Evolutionary conservation across 2,329 filamentous ascomycete genomes (phyloP), one percentile per base, ranked within the genome.

Genomic region (Penicillium corylophilum): DNA sequence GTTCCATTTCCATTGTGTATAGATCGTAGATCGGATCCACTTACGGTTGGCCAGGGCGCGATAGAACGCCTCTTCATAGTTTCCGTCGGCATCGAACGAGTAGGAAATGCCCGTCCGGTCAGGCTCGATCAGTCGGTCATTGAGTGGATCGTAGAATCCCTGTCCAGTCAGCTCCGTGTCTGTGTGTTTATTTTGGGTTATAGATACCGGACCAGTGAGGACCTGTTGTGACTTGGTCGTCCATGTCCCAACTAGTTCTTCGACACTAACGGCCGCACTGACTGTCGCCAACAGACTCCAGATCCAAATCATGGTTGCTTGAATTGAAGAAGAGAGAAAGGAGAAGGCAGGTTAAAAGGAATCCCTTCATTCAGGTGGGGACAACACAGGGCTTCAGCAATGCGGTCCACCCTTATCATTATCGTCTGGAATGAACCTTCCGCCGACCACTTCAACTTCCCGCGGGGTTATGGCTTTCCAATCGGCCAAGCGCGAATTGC

Each of bases 401-500:
- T 55, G 36, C 57, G 53, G 47, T 54, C 56, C 55, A 55, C 50
- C 47, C 51, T 57, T 59, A 61, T 61, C 58, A 44, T 50, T 60
- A 54, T 57, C 56, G 45, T 6, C 42, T 48, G 56, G 51, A 57
- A 59, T 55, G 54, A 47, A 48, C 23, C 38, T 51, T 36, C 31
- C 41, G 16, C 38, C 28, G 33, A 41, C 45, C 43, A 48, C 54
- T 54, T 57, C 45, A 45, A 48, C 54, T 54, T 59, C 53, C 57
- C 52, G 50, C 52, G 50, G 53, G 47, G 44, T 48, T 54, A 85
- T 84, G 79, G 74, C 81, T 46, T 72, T 91, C 49, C 79, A 79
- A 57, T 77, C 80, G 51, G 85, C 88, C 40, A 96, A 96, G 75
- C 86, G 87, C 67, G 86, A 89, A 62, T 77, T 96, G 55, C 82